Conservation (phyloP, 2,329 filamentous ascomycete genomes). For the Pseudocercospora cruenta region DNA sequence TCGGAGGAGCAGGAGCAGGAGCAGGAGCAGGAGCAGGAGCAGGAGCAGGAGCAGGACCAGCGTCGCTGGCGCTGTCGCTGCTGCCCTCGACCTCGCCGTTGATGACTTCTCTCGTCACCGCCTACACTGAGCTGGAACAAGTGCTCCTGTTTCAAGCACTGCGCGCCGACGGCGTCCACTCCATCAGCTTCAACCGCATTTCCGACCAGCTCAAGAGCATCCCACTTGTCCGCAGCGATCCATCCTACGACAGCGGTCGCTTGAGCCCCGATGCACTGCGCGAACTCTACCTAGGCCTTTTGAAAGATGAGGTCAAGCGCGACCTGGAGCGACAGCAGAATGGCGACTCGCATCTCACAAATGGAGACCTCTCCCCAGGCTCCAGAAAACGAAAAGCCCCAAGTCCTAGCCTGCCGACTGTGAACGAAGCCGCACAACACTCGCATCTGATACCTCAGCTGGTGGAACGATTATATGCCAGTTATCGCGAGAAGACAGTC, state of each 20-base stretch:
- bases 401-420: slow-evolving; percentile 64
- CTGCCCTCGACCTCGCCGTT: slow-evolving; percentile 9
- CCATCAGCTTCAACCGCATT: slow-evolving; percentile 68
- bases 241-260: slow-evolving; percentile 72
- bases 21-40: background rate
- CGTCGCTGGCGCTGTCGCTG: slow-evolving; percentile 2
- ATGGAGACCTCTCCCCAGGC: slow-evolving; percentile 53
- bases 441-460: slow-evolving; percentile 70
- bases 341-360: slow-evolving; percentile 35
- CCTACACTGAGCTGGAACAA: slow-evolving; percentile 83
- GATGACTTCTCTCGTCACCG: slow-evolving; percentile 59
- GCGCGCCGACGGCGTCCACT: slow-evolving; percentile 66
- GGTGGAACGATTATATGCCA: slow-evolving; percentile 72
- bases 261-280: slow-evolving; percentile 78
- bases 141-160: slow-evolving; percentile 83
- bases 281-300: slow-evolving; percentile 73
- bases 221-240: slow-evolving; percentile 69
- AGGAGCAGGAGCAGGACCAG: background rate
- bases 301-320: slow-evolving; percentile 70
- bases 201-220: slow-evolving; percentile 76
- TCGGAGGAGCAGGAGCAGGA: background rate
- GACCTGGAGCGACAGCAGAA: slow-evolving; percentile 38
- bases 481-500: slow-evolving; percentile 72
- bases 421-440: slow-evolving; percentile 69
- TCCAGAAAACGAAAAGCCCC: slow-evolving; percentile 76